Evolutionary conservation across 345 rosid genomes (phyloP), one percentile per base, ranked within the genome.

Genomic region (Moricandia arvensis): DNA sequence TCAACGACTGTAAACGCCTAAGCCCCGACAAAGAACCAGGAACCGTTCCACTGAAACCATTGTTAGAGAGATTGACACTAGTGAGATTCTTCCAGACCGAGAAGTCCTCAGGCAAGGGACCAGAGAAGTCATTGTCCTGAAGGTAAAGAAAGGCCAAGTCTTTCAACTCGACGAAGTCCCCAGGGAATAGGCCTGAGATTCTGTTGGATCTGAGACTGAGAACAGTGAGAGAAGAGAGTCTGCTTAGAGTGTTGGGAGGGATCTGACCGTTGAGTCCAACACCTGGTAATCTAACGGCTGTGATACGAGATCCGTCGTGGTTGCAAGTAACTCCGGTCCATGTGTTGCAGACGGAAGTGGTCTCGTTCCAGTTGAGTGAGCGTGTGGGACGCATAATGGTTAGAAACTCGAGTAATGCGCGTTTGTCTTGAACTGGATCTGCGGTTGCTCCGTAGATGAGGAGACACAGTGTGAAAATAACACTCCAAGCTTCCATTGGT

Each of bases 281-380:
- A 0, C 91, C 99, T 9, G 99, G 99, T 59, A 95, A 80, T 75
- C 99, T 80, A 59, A 95, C 87, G 33, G 97, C 84, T 18, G 85
- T 66, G 29, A 95, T 74, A 7, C 83, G 89, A 60, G 97, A 84
- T 75, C 79, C 80, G 73, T 90, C 91, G 53, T 53, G 68, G 43
- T 76, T 86, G 66, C 99, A 95, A 76, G 86, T 84, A n/a, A 95
- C 85, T 66, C 99, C 99, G 38, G 82, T 87, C 98, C 99, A 94
- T 71, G 78, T 61, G 5, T 72, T 77, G 83, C 98, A 91, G 31
- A 90, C 88, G 0, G 86, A 72, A 3, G 87, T 77, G 59, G 80
- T 77, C 75, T 78, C 77, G 18, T 84, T 86, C 97, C 98, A 94
- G 86, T 89, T 89, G 0, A 94, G 85, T 47, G 75, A 68, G 15